A percentile compares a stretch with the other conserved stretches of the same genome.
Conservation (phyloP, 176 grass and related monocot genomes). For the Pontederia crassipes region DNA sequence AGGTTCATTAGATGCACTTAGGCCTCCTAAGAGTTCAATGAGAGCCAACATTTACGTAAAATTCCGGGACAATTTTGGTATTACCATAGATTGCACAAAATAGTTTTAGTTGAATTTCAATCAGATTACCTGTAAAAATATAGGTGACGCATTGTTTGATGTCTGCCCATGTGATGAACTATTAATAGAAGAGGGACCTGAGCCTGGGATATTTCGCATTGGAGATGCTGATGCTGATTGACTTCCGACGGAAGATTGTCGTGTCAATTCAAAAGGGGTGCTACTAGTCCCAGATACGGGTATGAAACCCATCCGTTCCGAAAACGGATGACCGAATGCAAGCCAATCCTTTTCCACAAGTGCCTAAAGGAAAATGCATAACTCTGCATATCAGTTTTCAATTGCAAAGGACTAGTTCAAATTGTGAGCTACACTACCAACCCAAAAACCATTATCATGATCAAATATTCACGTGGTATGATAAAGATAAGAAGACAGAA, state of each 20-base stretch:
- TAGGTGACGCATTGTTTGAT: conserved; percentile 83
- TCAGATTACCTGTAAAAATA: conserved; percentile 72
- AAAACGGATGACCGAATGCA: conserved; percentile 94
- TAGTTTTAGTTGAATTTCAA: conserved; percentile 6
- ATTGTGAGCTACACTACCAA: too few relatives aligned
- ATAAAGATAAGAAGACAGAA: too few relatives aligned
- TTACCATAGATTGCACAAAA: neutral
- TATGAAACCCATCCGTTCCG: conserved; percentile 89
- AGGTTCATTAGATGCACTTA: too few relatives aligned
- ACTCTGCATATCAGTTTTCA: neutral
- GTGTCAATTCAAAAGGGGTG: conserved; percentile 51
- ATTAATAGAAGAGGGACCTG: conserved; percentile 35
- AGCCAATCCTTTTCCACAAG: conserved; percentile 98
- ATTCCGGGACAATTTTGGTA: too few relatives aligned
- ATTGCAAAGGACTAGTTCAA: conserved; percentile 2
- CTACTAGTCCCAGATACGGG: conserved; percentile 53
- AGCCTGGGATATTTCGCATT: conserved; percentile 45
- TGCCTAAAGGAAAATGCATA: conserved; percentile 35
- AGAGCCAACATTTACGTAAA: too few relatives aligned
- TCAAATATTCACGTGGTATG: too few relatives aligned
- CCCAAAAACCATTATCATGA: too few relatives aligned
- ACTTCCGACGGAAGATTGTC: conserved; percentile 74
- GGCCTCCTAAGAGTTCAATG: too few relatives aligned
- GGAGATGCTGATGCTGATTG: conserved; percentile 70
- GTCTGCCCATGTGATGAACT: conserved; percentile 49